Base-by-base conservation (phyloP, 805 yeast genomes). In the Yamadazyma ubonensis region DNA sequence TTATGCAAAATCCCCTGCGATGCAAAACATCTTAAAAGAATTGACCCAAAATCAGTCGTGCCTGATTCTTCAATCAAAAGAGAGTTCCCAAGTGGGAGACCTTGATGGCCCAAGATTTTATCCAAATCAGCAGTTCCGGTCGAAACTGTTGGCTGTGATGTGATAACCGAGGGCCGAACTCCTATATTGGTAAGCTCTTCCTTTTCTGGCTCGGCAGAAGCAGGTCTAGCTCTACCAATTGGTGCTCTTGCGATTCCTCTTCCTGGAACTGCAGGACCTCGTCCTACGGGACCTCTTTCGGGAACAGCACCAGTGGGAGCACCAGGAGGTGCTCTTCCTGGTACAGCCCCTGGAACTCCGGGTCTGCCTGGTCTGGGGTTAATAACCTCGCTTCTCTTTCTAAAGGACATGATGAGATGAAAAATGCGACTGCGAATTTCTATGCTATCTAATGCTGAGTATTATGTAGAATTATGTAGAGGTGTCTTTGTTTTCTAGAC, bases 61-160 rank as follows among this genome's bases (percentile, higher is more conserved):
- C 95, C 93, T 11, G 78, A 75, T 56, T 91, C 98, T 57, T 87
- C 91, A 4, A 91, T 57, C 10, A 90, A 58, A 27, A 89, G 55
- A 5, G 85, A 73, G 8, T 71, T 61, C 1, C 96, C 96, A 9
- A 86, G 50, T 1, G 98, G 98, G 11, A 90, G 57, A 1, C 99
- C 99, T 41, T 78, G 83, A 59, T 91, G 98, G 1, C 75, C 77
- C 37, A 91, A 56, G 3, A 86, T 61, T 47, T 72, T 77, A 58
- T 91, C 98, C 16, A 91, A 59, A 54, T 87, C 90, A 6, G 71
- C 57, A 17, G 83, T 74, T 1, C 97, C 97, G 0, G 96, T 83
- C 1, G 97, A 86, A 1, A 83, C 72, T 0, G 89, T 78, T 0
- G 85, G 81, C 40, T 78, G 81, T 2, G 96, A 82, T 4, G 89